Base-by-base conservation (phyloP, 2,329 filamentous ascomycete species). In the Nemania sp. region DNA sequence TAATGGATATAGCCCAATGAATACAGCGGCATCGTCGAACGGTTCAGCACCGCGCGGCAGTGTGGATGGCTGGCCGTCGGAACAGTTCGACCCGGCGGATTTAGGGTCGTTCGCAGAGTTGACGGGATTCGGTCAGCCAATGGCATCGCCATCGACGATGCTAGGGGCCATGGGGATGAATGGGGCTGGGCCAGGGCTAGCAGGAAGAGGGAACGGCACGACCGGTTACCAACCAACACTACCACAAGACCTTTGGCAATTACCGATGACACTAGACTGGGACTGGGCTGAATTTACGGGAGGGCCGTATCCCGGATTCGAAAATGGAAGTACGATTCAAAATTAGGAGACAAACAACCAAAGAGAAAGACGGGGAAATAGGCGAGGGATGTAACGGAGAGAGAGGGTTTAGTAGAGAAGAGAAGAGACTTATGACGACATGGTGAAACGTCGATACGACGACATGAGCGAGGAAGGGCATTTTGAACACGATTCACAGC, bases 211-310 rank as follows among this genome's bases (percentile, higher is more conserved):
- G 13, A 61, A 63, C 20, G 62, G 64, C 4, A 29, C 29, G 7
- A 94, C 56, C 20, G 64, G 64, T 26, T 64, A 94, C 76, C 91
- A 94, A 73, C 94, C 94, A 0, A 91, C 97, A 75, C 89, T 98
- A 24, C 95, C 96, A 4, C 93, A 95, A 74, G 96, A 98, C 80
- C 81, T 98, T 27, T 99, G 96, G 89, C 92, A 95, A 79, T 90
- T 98, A 88, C 94, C 95, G 1, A 97, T 97, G 90, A 97, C 93
- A 2, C 86, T 98, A 24, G 95, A 98, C 77, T 98, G 94, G 94
- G 93, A 88, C 76, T 90, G 88, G 87, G 88, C 88, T 1, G 88
- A 90, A 78, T 89, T 90, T 84, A 89, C 87, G 35, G 88, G 88
- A n/a, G 88, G 88, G 10, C 83, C 85, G 2, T 90, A 90, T 73